Evolutionary conservation across 768 basidiomycete genomes (phyloP).

Genomic region (Leccinellum rugosiceps): DNA sequence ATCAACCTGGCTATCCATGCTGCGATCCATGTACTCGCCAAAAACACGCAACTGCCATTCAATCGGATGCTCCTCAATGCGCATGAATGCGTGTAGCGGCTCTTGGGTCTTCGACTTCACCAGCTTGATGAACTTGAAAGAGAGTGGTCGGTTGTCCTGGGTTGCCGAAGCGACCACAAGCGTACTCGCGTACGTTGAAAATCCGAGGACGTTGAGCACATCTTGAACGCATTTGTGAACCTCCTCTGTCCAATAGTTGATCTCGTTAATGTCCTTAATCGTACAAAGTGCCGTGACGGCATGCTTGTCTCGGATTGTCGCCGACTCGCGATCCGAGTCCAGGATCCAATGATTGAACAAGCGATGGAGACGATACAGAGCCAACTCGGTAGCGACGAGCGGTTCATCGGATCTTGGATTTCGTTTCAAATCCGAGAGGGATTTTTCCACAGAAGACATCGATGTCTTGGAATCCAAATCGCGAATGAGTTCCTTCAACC

Average conservation of each 20-base stretch:
- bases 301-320: constrained; percentile 42
- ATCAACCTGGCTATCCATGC: constrained; percentile 62
- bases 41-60: constrained; percentile 69
- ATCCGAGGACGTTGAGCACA: constrained; percentile 46
- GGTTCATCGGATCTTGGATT: constrained; percentile 44
- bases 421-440: constrained; percentile 39
- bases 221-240: constrained; percentile 36
- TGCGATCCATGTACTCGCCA: constrained; percentile 70
- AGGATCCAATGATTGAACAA: constrained; percentile 52
- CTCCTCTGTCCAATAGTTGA: constrained; percentile 28
- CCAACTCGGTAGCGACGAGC: constrained; percentile 48
- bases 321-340: constrained; percentile 37
- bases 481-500: constrained; percentile 53
- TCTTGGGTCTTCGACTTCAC: constrained; percentile 41
- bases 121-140: constrained; percentile 58
- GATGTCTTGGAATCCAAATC: constrained; percentile 24
- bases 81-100: constrained; percentile 50
- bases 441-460: constrained; percentile 27
- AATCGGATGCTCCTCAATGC: constrained; percentile 51
- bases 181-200: constrained; percentile 36
- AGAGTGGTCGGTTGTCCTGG: constrained; percentile 30
- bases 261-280: constrained; percentile 43
- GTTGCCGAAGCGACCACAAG: constrained; percentile 14
- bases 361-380: constrained; percentile 51
- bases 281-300: constrained; percentile 45